These are phyloP conservation scores for Aureobasidium vineae DNA, from an alignment of 2,329 filamentous ascomycete genomes.

Conservation along the genomic window DNA sequence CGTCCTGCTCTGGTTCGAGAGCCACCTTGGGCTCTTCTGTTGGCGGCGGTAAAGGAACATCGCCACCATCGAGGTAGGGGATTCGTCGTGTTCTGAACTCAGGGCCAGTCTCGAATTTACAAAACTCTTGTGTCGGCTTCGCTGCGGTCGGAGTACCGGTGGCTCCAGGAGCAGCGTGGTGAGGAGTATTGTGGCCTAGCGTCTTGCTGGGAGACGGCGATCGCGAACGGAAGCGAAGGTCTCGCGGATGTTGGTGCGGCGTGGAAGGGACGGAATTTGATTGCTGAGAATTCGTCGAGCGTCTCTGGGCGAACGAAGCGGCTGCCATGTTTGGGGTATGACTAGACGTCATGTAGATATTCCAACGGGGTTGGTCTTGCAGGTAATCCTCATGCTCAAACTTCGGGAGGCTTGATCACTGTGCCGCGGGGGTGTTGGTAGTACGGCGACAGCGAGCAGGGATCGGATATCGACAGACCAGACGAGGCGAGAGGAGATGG, in stretches of 20 bases:
- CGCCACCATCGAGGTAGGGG: slow-evolving; percentile 79
- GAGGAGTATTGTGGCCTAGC: slow-evolving; percentile 76
- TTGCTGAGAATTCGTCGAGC: slow-evolving; percentile 51
- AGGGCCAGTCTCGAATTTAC: slow-evolving; percentile 85
- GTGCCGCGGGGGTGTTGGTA: slow-evolving; percentile 21
- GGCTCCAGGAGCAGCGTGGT: slow-evolving; percentile 86
- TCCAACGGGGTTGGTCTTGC: slow-evolving; percentile 31
- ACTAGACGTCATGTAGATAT: slow-evolving; percentile 25
- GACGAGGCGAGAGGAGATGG: slow-evolving; percentile 3
- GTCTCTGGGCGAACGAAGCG: slow-evolving; percentile 27
- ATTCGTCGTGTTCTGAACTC: slow-evolving; percentile 81
- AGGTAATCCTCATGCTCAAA: slow-evolving; percentile 31
- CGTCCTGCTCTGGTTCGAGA: slow-evolving; percentile 69
- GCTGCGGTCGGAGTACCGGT: slow-evolving; percentile 67
- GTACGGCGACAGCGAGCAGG: slow-evolving; percentile 13
- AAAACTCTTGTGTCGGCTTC: slow-evolving; percentile 62
- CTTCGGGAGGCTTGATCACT: slow-evolving; percentile 19
- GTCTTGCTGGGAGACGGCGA: slow-evolving; percentile 75
- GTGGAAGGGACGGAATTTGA: slow-evolving; percentile 93
- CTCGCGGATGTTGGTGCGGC: slow-evolving; percentile 81
- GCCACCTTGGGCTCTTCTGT: slow-evolving; percentile 67
- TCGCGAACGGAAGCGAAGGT: slow-evolving; percentile 75
- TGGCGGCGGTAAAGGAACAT: slow-evolving; percentile 69
- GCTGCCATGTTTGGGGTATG: slow-evolving; percentile 29
- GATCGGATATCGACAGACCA: slow-evolving; percentile 1